Percentiles rank a stretch among this genome's conserved stretches.
These are phyloP conservation scores for Meripilus lineatus DNA, from an alignment of 1,284 basidiomycete genomes.

Conservation along the genomic window DNA sequence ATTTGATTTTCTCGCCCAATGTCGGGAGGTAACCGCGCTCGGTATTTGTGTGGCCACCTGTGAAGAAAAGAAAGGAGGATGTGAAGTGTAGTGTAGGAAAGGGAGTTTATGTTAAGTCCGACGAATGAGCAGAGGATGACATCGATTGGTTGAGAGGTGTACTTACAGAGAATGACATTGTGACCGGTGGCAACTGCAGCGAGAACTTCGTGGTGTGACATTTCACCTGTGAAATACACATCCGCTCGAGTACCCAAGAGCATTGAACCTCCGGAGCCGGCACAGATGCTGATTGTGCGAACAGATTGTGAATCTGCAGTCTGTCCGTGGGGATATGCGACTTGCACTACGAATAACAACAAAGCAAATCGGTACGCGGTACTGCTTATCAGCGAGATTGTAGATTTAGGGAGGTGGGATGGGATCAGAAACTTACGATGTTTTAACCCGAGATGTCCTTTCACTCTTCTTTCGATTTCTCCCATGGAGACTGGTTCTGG, in stretches of 20 bases:
- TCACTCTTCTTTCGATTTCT: constrained; percentile 62
- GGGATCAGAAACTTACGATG: constrained; percentile 45
- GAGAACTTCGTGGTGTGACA: constrained; percentile 85
- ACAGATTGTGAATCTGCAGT: constrained; percentile 25
- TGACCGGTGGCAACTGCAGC: constrained; percentile 69
- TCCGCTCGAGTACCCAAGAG: constrained; percentile 70
- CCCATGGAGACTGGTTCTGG: constrained; percentile 50
- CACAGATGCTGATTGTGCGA: constrained; percentile 72
- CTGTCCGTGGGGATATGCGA: constrained; percentile 49
- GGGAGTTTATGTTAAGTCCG: neutral
- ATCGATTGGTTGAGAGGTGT: neutral
- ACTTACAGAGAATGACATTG: constrained; percentile 73
- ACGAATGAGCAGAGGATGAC: neutral
- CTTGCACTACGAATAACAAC: constrained; percentile 69
- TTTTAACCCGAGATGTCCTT: constrained; percentile 58
- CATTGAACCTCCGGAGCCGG: constrained; percentile 78
- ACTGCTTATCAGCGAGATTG: too few relatives aligned
- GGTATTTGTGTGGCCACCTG: constrained; percentile 68
- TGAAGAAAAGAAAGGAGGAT: constrained; percentile 3
- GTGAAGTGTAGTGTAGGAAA: neutral
- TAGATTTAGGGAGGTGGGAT: neutral
- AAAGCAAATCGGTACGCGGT: too few relatives aligned
- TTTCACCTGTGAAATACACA: constrained; percentile 88
- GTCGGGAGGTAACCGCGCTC: constrained; percentile 82
- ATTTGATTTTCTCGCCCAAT: constrained; percentile 56